These are phyloP conservation scores for Ganoderma boninense DNA, from an alignment of 1,284 basidiomycete species.

Conservation along the genomic window DNA sequence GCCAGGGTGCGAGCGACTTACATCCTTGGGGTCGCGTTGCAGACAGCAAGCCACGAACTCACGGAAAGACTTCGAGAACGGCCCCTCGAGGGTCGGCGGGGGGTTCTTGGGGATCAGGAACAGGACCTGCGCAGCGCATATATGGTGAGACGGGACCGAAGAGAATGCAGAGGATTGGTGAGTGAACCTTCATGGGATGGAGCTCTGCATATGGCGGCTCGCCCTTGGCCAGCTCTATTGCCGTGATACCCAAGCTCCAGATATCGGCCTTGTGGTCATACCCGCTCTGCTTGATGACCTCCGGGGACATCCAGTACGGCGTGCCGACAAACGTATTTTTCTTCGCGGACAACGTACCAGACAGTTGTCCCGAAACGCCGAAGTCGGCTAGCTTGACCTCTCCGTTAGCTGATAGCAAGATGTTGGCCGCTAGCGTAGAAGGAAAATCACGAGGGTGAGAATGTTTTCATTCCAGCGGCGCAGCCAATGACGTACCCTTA, in stretches of 20 bases:
- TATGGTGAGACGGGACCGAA: background rate
- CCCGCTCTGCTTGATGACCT: constrained; percentile 99
- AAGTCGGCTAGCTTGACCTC: constrained; percentile 99
- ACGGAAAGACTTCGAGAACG: constrained; percentile 91
- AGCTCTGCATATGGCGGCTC: constrained; percentile 98
- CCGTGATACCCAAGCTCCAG: constrained; percentile 96
- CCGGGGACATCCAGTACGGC: constrained; percentile 99
- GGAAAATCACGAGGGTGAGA: background rate
- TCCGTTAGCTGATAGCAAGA: constrained; percentile 92
- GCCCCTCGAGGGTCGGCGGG: constrained; percentile 88
- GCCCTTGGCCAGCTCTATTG: constrained; percentile 96
- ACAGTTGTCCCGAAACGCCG: constrained; percentile 98
- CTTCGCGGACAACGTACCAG: constrained; percentile 95
- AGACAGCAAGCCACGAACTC: constrained; percentile 95
- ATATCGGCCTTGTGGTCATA: constrained; percentile 99
- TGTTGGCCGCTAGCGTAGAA: constrained; percentile 82
- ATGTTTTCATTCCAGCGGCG: background rate
- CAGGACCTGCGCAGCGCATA: constrained; percentile 68
- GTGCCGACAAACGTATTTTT: constrained; percentile 99
- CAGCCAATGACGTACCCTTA: constrained; percentile 71
- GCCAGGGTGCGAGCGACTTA: constrained; percentile 48
- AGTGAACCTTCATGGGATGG: constrained; percentile 94
- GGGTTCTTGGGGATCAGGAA: constrained; percentile 99
- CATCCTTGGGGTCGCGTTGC: constrained; percentile 92
- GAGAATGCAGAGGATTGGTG: background rate